Conservation (phyloP, 495 filamentous ascomycete species). For the Bombardia bombarda region DNA sequence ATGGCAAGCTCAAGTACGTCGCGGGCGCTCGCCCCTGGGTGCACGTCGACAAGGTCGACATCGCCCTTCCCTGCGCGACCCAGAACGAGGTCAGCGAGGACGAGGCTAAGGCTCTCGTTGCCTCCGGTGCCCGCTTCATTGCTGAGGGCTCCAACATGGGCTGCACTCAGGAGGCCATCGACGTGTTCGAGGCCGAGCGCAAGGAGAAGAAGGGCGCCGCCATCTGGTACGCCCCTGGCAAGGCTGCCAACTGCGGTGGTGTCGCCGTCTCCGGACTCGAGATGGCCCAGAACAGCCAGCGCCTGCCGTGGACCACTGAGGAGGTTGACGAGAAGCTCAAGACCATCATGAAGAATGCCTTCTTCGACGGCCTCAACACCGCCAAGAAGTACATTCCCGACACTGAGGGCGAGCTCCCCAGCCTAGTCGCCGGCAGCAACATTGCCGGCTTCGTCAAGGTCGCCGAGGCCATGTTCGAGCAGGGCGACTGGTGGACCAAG, state of each 20-base stretch:
- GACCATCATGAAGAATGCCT: conserved; percentile 89
- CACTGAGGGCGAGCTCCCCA: conserved; percentile 75
- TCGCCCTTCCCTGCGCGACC: conserved; percentile 87
- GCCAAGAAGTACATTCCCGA: conserved; percentile 78
- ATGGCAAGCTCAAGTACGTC: conserved; percentile 76
- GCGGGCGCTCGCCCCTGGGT: conserved; percentile 85
- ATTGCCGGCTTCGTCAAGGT: conserved; percentile 98
- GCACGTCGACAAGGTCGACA: conserved; percentile 78
- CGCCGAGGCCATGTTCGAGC: conserved; percentile 86
- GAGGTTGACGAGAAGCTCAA: conserved; percentile 91
- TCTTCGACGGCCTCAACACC: conserved; percentile 83
- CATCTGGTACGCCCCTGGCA: conserved; percentile 95
- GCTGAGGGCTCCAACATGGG: conserved; percentile 99
- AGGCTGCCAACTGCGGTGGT: conserved; percentile 96
- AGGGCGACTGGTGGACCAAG: conserved; percentile 87
- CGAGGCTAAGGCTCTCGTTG: conserved; percentile 77
- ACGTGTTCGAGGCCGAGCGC: conserved; percentile 80
- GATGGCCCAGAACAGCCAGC: conserved; percentile 95
- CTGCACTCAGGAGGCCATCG: conserved; percentile 91
- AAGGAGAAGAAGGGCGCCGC: conserved; percentile 57
- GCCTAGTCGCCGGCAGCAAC: conserved; percentile 86
- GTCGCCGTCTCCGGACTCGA: conserved; percentile 96
- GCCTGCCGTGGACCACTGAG: conserved; percentile 76
- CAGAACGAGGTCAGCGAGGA: conserved; percentile 94
- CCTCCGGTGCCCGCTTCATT: conserved; percentile 71